Percentiles rank a stretch among this genome's conserved stretches.
Evolutionary conservation across 2,329 filamentous ascomycete species (phyloP).

Genomic region (Aphanoascus verrucosus): DNA sequence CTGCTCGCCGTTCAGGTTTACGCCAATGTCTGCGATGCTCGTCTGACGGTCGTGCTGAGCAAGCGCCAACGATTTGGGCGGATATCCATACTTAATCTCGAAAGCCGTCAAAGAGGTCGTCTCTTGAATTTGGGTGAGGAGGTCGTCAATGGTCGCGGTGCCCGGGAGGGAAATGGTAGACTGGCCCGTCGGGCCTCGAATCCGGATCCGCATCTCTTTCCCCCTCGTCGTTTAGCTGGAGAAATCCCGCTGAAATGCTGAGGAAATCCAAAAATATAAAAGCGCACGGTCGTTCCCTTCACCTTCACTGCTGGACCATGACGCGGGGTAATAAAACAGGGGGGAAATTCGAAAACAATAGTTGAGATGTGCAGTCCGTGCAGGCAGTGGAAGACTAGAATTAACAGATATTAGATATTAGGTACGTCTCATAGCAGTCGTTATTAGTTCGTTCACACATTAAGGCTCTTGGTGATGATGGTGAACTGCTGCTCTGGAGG

Average conservation of each 20-base stretch:
- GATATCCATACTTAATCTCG: constrained; percentile 75
- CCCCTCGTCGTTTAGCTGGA: neutral
- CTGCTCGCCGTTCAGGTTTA: constrained; percentile 58
- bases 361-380: too few species aligned
- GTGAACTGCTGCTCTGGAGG: too few species aligned
- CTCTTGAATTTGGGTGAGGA: constrained; percentile 37
- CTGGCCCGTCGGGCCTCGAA: constrained; percentile 63
- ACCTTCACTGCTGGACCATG: too few species aligned
- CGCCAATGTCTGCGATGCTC: constrained; percentile 45
- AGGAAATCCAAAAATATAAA: too few species aligned
- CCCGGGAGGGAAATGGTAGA: constrained; percentile 60
- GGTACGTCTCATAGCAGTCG: too few species aligned
- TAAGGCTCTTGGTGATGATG: too few species aligned
- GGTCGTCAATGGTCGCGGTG: constrained; percentile 43
- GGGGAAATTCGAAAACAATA: too few species aligned
- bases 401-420: too few species aligned
- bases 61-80: constrained; percentile 54
- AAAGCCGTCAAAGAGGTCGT: constrained; percentile 57
- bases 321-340: too few species aligned
- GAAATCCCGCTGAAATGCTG: neutral
- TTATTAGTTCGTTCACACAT: too few species aligned
- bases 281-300: too few species aligned
- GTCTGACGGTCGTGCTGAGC: constrained; percentile 42
- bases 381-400: too few species aligned
- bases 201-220: constrained; percentile 56